Conservation (phyloP, 83 land plant species). For the Diphasiastrum complanatum region DNA sequence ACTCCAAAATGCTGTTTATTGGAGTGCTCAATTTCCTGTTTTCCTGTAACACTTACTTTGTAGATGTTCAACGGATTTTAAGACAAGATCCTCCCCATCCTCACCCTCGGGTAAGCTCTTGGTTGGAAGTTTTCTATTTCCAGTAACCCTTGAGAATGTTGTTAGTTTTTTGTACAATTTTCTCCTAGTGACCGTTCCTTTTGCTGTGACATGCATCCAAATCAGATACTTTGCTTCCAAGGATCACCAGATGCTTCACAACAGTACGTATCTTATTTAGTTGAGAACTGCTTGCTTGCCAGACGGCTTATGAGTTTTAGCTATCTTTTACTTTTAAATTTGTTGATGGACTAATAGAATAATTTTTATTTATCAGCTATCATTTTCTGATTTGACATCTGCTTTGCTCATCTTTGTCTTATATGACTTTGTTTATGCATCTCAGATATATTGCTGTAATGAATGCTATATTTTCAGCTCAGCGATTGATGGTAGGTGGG, state of each 20-base stretch:
- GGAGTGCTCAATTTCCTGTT: background rate
- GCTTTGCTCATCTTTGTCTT: background rate
- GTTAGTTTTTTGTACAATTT: background rate
- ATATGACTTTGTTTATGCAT: background rate
- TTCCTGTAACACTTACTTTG: conserved; percentile 16
- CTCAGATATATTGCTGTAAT: conserved; percentile 93
- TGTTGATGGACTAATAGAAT: background rate
- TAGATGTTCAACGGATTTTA: conserved; percentile 86
- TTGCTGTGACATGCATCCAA: background rate
- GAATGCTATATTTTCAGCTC: conserved; percentile 98
- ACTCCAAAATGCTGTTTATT: background rate
- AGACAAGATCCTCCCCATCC: conserved; percentile 64
- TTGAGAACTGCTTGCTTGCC: no score
- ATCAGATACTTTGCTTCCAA: conserved; percentile 90
- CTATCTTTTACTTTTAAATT: background rate
- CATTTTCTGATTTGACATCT: background rate
- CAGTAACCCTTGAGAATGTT: background rate
- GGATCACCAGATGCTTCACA: conserved; percentile 96
- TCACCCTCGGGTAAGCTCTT: conserved; percentile 72
- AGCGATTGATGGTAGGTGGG: conserved; percentile 82
- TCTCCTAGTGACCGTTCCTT: background rate
- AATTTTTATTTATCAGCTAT: no score
- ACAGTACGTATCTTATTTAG: conserved; percentile 55
- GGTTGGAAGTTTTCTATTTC: background rate
- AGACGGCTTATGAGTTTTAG: no score